These are phyloP conservation scores for Calonectria hawksworthii DNA, from an alignment of 2,329 filamentous ascomycete genomes.

Conservation along the genomic window DNA sequence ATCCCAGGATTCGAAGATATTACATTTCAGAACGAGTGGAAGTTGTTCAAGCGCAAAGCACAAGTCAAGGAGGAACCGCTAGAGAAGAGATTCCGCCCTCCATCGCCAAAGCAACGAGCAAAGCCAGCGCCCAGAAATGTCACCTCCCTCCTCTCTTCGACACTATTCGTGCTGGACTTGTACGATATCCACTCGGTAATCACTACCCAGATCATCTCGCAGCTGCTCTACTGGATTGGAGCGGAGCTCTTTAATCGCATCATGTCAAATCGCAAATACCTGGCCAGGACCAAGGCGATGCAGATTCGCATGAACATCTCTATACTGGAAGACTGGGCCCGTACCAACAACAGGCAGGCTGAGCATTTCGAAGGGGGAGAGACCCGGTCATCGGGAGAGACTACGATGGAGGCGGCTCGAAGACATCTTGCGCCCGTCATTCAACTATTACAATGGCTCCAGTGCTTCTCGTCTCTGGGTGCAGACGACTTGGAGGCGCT, in stretches of 20 bases:
- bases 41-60: constrained; percentile 91
- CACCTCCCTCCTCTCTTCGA: constrained; percentile 94
- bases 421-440: constrained; percentile 91
- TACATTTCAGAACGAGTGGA: constrained; percentile 98
- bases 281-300: constrained; percentile 98
- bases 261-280: constrained; percentile 95
- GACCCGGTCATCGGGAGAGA: constrained; percentile 86
- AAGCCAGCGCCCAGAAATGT: constrained; percentile 96
- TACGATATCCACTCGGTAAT: constrained; percentile 99
- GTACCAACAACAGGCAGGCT: constrained; percentile 91
- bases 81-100: constrained; percentile 92
- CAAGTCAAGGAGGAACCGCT: constrained; percentile 91
- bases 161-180: constrained; percentile 96
- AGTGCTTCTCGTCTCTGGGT: constrained; percentile 94
- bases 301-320: constrained; percentile 99
- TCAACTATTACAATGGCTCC: constrained; percentile 95
- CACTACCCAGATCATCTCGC: constrained; percentile 89
- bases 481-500: constrained; percentile 89
- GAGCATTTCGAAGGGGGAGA: constrained; percentile 97
- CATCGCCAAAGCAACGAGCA: constrained; percentile 91
- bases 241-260: constrained; percentile 98
- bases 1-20: constrained; percentile 98
- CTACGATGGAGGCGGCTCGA: constrained; percentile 85
- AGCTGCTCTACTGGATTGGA: constrained; percentile 95
- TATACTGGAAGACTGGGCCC: constrained; percentile 94